Evolutionary conservation across 2,329 filamentous ascomycete species (phyloP).

Genomic region (Chaetomium sp.): DNA sequence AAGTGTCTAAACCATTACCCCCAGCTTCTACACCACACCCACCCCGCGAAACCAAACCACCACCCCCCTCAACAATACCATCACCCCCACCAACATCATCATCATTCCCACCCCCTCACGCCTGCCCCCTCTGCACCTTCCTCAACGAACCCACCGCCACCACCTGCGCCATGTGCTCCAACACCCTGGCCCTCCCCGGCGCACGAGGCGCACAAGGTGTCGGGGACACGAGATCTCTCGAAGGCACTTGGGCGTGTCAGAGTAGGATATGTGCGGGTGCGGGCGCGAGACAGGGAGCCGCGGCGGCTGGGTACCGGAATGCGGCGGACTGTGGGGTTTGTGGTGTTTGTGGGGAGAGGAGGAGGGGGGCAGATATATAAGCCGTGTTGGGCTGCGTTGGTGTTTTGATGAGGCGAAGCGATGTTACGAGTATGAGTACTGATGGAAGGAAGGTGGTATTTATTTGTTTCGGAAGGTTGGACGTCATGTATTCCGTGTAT

Average conservation of each 20-base stretch:
- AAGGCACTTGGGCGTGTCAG: constrained; percentile 56
- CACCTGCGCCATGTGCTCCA: constrained; percentile 62
- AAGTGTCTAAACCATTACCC: not conserved
- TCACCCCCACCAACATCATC: not conserved
- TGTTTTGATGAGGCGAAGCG: too few relatives aligned
- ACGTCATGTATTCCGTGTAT: too few relatives aligned
- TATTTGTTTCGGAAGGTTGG: too few relatives aligned
- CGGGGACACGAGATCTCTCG: too few relatives aligned
- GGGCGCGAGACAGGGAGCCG: constrained; percentile 29
- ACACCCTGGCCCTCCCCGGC: constrained; percentile 55
- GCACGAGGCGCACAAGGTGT: too few relatives aligned
- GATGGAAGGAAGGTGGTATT: too few relatives aligned
- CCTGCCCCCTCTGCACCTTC: constrained; percentile 63
- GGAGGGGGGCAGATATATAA: not conserved
- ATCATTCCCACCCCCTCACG: not conserved
- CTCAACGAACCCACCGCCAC: constrained; percentile 47
- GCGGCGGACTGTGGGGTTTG: constrained; percentile 63
- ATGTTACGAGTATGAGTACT: too few relatives aligned
- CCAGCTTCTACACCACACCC: not conserved
- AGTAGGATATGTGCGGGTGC: constrained; percentile 48
- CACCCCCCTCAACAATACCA: too few relatives aligned
- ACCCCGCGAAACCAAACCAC: not conserved
- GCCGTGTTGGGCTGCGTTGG: constrained; percentile 1
- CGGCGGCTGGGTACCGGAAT: constrained; percentile 50
- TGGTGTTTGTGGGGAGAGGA: constrained; percentile 46